Evolutionary conservation across 2,329 filamentous ascomycete genomes (phyloP).

Genomic region (Biscogniauxia mediterranea): DNA sequence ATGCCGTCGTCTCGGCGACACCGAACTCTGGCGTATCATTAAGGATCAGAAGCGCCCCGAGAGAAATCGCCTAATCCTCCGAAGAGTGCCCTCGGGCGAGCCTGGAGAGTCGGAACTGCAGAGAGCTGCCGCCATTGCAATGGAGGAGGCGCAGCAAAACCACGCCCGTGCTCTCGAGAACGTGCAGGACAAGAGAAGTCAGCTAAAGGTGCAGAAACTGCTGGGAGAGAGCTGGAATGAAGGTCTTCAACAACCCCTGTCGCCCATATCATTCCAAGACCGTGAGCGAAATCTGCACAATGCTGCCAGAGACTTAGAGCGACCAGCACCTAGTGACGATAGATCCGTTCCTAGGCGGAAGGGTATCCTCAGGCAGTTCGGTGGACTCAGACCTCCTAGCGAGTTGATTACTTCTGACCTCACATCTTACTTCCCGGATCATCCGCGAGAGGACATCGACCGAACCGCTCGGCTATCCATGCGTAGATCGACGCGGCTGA

Average conservation of each 20-base stretch:
- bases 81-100: slow-evolving; percentile 89
- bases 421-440: slow-evolving; percentile 95
- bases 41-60: slow-evolving; percentile 83
- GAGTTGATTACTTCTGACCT: slow-evolving; percentile 96
- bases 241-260: slow-evolving; percentile 78
- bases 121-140: slow-evolving; percentile 82
- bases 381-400: slow-evolving; percentile 88
- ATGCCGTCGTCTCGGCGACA: slow-evolving; percentile 80
- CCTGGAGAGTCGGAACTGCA: slow-evolving; percentile 85
- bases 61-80: slow-evolving; percentile 83
- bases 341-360: slow-evolving; percentile 47
- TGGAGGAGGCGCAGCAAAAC: slow-evolving; percentile 78
- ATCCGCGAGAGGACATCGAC: slow-evolving; percentile 91
- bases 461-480: slow-evolving; percentile 92
- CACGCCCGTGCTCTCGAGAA: slow-evolving; percentile 62
- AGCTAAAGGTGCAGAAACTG: slow-evolving; percentile 84
- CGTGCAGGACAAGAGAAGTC: slow-evolving; percentile 70
- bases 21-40: slow-evolving; percentile 86
- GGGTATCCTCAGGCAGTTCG: slow-evolving; percentile 72
- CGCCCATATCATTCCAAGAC: slow-evolving; percentile 71
- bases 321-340: slow-evolving; percentile 50
- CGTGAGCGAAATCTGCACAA: slow-evolving; percentile 66
- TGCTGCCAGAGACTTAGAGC: slow-evolving; percentile 56
- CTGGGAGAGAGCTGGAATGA: slow-evolving; percentile 85
- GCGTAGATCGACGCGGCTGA: slow-evolving; percentile 84